Evolutionary conservation across 2,329 filamentous ascomycete species (phyloP).

Genomic region (Rhexocercosporidium sp.): DNA sequence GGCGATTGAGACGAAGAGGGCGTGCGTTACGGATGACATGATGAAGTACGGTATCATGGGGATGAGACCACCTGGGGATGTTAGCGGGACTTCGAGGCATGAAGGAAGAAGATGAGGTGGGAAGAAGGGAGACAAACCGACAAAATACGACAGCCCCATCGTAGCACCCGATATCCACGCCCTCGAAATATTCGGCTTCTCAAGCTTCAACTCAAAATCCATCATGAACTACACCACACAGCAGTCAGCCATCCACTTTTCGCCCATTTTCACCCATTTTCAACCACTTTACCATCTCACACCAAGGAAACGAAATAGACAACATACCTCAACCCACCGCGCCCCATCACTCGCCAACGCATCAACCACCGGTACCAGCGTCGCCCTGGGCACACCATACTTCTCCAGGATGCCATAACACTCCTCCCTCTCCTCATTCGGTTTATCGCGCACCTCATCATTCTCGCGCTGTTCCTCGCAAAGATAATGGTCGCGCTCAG

Average conservation of each 20-base stretch:
- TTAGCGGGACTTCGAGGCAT: not conserved
- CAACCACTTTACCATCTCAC: no score
- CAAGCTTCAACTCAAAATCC: conserved; percentile 50
- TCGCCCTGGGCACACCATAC: conserved; percentile 45
- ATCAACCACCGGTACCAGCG: conserved; percentile 44
- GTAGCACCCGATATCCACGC: conserved; percentile 38
- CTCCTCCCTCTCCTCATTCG: conserved; percentile 44
- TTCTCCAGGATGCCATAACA: conserved; percentile 48
- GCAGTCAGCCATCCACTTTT: not conserved
- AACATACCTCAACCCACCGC: conserved; percentile 29
- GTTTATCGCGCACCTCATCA: conserved; percentile 44
- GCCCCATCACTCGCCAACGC: conserved; percentile 18
- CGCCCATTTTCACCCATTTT: no score
- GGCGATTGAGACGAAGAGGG: conserved; percentile 55
- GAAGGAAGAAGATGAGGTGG: not conserved
- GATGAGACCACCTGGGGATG: conserved; percentile 44
- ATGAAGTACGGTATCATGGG: conserved; percentile 59
- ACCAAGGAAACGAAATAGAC: no score
- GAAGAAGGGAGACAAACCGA: conserved; percentile 32
- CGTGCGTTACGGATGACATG: conserved; percentile 45
- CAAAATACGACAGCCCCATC: conserved; percentile 43
- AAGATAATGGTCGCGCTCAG: conserved; percentile 46
- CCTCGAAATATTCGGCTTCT: conserved; percentile 40
- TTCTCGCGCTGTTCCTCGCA: conserved; percentile 45
- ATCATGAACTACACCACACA: conserved; percentile 50